Evolutionary conservation across 2,329 filamentous ascomycete species (phyloP).

Genomic region (Xylaria sp.): DNA sequence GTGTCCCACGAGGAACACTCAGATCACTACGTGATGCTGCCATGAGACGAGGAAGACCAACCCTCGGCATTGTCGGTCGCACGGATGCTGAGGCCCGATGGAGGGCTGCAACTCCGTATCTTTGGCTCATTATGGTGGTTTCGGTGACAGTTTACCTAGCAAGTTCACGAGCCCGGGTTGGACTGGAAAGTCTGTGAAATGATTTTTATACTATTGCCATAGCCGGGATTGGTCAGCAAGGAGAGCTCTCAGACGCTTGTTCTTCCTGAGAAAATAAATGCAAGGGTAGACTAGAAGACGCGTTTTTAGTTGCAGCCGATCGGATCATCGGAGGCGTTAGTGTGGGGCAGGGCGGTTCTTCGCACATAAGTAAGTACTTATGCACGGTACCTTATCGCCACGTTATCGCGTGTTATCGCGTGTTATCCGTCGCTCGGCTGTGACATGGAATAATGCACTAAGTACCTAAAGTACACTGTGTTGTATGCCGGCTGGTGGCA

Average conservation of each 20-base stretch:
- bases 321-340: slow-evolving; percentile 6
- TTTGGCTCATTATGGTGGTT: slow-evolving; percentile 35
- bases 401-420: not conserved
- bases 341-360: not conserved
- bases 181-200: slow-evolving; percentile 17
- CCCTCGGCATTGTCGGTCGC: slow-evolving; percentile 14
- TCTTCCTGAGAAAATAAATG: slow-evolving; percentile 12
- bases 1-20: slow-evolving; percentile 21
- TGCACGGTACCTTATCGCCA: not conserved
- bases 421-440: not conserved
- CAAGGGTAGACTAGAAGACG: slow-evolving; percentile 3
- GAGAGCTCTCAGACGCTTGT: slow-evolving; percentile 14
- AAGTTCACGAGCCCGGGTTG: slow-evolving; percentile 16
- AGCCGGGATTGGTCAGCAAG: slow-evolving; percentile 32
- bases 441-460: too few species aligned
- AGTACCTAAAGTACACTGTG: too few species aligned
- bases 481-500: too few species aligned
- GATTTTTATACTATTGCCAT: slow-evolving; percentile 27
- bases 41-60: slow-evolving; percentile 4
- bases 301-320: not conserved
- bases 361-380: not conserved
- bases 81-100: slow-evolving; percentile 34
- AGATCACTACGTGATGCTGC: slow-evolving; percentile 2
- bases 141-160: not conserved
- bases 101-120: slow-evolving; percentile 31